Base-by-base conservation (phyloP, 495 filamentous ascomycete genomes). In the Aspergillus indologenus region DNA sequence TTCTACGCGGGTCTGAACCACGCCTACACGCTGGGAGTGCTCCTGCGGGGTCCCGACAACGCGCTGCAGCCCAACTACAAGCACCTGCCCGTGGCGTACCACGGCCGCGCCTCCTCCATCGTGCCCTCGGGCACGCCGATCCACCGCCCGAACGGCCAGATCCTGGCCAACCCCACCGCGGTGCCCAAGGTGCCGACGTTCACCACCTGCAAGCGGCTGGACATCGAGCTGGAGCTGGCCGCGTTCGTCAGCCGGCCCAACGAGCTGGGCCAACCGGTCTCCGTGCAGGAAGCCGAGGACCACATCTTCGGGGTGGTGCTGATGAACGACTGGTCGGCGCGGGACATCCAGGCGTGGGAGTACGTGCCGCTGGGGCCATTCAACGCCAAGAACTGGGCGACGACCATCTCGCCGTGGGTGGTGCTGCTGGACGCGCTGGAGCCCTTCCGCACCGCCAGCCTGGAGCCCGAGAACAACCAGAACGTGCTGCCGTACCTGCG, bases 1-100 rank as follows among this genome's bases (percentile, higher is more conserved):
- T 98, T 98, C 78, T 98, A 91, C 74, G 93, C 89, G n/a, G 93
- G 93, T 23, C 73, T 86, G 53, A 86, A 96, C 67, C 93, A 98
- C 73, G 93, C 93, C 43, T 88, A 85, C 75, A 88, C 89, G 56
- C 81, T 88, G n/a, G 87, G 90, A 1, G 79, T 81, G 21, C 76
- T 97, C 53, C 94, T 96, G 78, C 86, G 92, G n/a, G 91, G 91
- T 0, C 81, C 85, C 0, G 79, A 85, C 31, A 88, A 90, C 59
- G 90, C 91, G 0, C 76, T 98, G 18, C 90, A 95, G 71, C 86
- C 88, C 22, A 98, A 96, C 70, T 98, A 97, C 75, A 89, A 79
- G 58, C 90, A 96, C 61, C 79, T 98, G 3, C 93, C 93, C 0
- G 89, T 97, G 8, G 93, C 86, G 1, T 98, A 97, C 68, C 89